Evolutionary conservation across 768 basidiomycete species (phyloP), one percentile per base, ranked within the genome.

Genomic region (Asterophora lycoperdoides): DNA sequence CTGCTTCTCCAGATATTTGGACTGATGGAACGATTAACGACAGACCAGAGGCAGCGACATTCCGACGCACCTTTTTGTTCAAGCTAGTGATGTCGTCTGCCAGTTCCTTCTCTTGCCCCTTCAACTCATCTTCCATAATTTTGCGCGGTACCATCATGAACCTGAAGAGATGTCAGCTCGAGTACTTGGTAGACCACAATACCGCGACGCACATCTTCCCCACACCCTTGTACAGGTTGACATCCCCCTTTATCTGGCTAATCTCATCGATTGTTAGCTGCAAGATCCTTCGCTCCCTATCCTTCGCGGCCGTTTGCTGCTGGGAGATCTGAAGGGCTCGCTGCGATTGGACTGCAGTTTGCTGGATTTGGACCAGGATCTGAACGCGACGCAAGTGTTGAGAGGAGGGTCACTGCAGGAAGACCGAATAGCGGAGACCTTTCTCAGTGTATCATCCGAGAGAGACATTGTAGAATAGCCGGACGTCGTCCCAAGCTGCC

Each of bases 301-400:
- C 92, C 67, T 94, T 96, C 26, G 78, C 71, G 10, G 80, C 62
- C 36, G 79, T 78, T 69, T 95, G 93, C 57, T 94, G 88, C 20
- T 72, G 71, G 33, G 89, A 79, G 45, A 89, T 49, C 55, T 78
- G 81, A 42, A 93, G 78, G 13, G 86, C 80, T 42, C 86, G 77
- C 61, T 93, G 89, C 4, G 93, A 92, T 61, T 86, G 82, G 17
- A 93, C 71, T 11, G 90, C 91, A 13, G 90, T 93, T 67, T 88
- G 82, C 69, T 96, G 93, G 49, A 96, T 94, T 73, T 95, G 93
- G 36, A 87, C 71, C 47, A 96, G 70, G 63, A 96, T 94, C 93
- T 96, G 68, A 34, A 55, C 41, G 52, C 43, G 46, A 54, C 48
- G 33, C 34, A 42, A 46, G 39, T 43, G 48, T 66, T 58, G 51